Percentiles rank a stretch among this genome's conserved stretches.
Conservation (phyloP, 2,329 filamentous ascomycete genomes). For the Bimuria novae-zelandiae region DNA sequence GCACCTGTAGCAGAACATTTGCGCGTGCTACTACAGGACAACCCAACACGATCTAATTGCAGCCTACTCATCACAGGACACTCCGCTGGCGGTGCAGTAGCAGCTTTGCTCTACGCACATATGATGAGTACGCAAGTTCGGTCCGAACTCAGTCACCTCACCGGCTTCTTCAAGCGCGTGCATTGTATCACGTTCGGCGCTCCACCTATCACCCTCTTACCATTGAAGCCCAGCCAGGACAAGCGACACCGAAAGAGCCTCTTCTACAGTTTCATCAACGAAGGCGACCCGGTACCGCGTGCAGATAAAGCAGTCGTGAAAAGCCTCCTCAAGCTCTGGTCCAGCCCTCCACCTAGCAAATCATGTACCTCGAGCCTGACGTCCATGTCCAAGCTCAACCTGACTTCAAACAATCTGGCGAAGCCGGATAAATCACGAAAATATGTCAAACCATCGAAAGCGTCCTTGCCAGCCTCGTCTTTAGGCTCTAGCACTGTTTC, state of each 20-base stretch:
- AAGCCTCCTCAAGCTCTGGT: slow-evolving; percentile 72
- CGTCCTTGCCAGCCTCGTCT: slow-evolving; percentile 25
- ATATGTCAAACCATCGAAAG: slow-evolving; percentile 26
- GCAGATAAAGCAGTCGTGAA: slow-evolving; percentile 78
- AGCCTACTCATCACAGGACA: slow-evolving; percentile 85
- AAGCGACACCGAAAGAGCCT: slow-evolving; percentile 63
- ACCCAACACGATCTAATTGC: slow-evolving; percentile 66
- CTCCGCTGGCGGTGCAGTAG: slow-evolving; percentile 83
- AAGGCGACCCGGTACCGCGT: slow-evolving; percentile 79
- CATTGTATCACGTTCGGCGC: slow-evolving; percentile 88
- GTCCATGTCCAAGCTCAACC: slow-evolving; percentile 32
- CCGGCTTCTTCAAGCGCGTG: slow-evolving; percentile 73
- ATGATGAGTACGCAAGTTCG: slow-evolving; percentile 69
- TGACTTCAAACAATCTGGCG: slow-evolving; percentile 17
- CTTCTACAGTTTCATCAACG: slow-evolving; percentile 82
- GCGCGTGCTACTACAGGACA: slow-evolving; percentile 70
- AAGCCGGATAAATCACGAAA: slow-evolving; percentile 7
- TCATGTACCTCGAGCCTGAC: slow-evolving; percentile 21
- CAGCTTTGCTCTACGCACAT: slow-evolving; percentile 77
- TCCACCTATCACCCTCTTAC: slow-evolving; percentile 74
- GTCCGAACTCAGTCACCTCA: slow-evolving; percentile 72
- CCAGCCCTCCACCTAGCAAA: slow-evolving; percentile 59
- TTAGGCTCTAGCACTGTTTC: slow-evolving; percentile 17
- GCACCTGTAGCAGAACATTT: slow-evolving; percentile 72
- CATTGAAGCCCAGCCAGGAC: slow-evolving; percentile 63